Base-by-base conservation (phyloP, 2,329 filamentous ascomycete genomes). In the Pleomassaria siparia region DNA sequence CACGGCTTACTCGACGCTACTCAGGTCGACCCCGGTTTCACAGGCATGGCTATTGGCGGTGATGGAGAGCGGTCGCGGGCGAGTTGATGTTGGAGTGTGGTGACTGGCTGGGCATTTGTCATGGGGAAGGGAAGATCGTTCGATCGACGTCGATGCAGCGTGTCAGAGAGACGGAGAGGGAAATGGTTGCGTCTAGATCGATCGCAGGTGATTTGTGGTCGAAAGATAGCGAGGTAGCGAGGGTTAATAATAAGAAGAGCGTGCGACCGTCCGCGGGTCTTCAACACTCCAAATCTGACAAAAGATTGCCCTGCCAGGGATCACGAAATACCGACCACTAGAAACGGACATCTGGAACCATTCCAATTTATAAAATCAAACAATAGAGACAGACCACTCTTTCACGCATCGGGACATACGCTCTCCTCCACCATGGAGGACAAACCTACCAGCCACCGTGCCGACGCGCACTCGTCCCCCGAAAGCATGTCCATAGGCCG, bases 401-500 rank as follows among this genome's bases (percentile, higher is more conserved):
- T 8, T 15, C n/a, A 11, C 32, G 15, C n/a, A 4, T 7, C 32
- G 6, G 3, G 15, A 16, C 28, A 12, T 11, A 1, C n/a, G 29
- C 11, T 13, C 39, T 15, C 18, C 28, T 24, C 29, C 46, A 53
- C 9, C 24, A 66, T 64, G 58, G 52, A 57, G 13, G 55, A 61
- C 29, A 63, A 65, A 41, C 30, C 51, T 5, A 4, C 46, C 25
- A 46, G 56, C 36, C 58, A 56, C 36, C 54, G 45, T 42, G 58
- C 62, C 32, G 16, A 22, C 18, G 18, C 11, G 7, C 35, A 22
- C n/a, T 54, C 57, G 18, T 46, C 20, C n/a, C 30, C 21, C 2
- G 35, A 49, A 1, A 50, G 58, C 12, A 62, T 59, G 55, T 60
- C 61, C 24, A 59, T 69, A 1, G 71, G 72, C 13, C 72, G 70